These are phyloP conservation scores for Lepidium sativum DNA, from an alignment of 345 rosid genomes.

Conservation along the genomic window DNA sequence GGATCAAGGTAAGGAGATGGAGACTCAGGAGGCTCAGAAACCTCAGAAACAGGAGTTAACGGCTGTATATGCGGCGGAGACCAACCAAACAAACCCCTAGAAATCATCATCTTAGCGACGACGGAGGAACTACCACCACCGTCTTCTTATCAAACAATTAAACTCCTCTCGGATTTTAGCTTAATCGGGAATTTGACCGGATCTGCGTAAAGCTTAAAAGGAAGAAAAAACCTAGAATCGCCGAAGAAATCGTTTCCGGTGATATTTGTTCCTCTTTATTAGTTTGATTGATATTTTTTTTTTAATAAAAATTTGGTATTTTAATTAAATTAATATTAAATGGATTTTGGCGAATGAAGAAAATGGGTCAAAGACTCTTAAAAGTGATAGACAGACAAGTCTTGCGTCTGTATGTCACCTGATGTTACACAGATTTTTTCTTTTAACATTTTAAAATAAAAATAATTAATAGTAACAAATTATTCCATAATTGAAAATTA, in stretches of 20 bases:
- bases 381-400: conserved; percentile 19
- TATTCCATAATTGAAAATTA: not conserved
- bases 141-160: conserved; percentile 2
- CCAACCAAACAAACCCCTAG: conserved; percentile 96
- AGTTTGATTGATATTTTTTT: not conserved
- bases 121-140: conserved; percentile 16
- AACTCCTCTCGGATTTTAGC: not conserved
- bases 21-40: conserved; percentile 98
- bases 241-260: conserved; percentile 16
- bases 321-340: not conserved
- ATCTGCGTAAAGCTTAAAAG: conserved; percentile 41
- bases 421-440: conserved; percentile 8
- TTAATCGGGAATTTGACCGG: conserved; percentile 35
- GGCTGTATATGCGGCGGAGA: conserved; percentile 99
- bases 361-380: conserved; percentile 6
- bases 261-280: not conserved
- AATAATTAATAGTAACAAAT: not conserved
- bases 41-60: conserved; percentile 94
- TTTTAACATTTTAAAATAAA: not conserved
- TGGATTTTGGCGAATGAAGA: not conserved
- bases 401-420: conserved; percentile 18
- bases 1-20: conserved; percentile 88
- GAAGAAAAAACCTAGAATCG: conserved; percentile 13
- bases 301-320: not conserved
- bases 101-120: conserved; percentile 56